Evolutionary conservation across 805 yeast species (phyloP), one percentile per base, ranked within the genome.

Genomic region (Tetrapisispora arboricola): DNA sequence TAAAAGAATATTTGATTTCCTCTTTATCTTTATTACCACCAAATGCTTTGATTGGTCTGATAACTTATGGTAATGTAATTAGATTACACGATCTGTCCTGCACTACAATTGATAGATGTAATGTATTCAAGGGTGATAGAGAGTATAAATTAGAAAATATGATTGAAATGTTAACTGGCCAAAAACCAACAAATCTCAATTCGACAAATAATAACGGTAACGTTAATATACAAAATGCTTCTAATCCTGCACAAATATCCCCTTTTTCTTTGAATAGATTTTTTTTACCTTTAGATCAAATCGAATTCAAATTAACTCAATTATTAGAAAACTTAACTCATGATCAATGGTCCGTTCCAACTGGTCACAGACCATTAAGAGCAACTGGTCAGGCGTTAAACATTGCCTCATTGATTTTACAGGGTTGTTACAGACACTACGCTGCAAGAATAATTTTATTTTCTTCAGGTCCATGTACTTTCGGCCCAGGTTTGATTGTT

Each of bases 391-490:
- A 94, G 22, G 97, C 98, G 5, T 63, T 88, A 52, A 76, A 83
- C 48, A 78, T 92, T 49, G 95, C 96, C 9, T 71, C 87, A 21
- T 74, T 83, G 51, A 60, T 92, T 41, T 72, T 87, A 49, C 95
- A 88, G 58, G 80, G 84, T 29, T 72, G 92, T 22, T 85, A 77
- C 66, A 79, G 87, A 39, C 87, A 84, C 43, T 76, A 79, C 51
- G 95, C 96, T 38, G 87, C 94, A 13, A 78, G 96, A 60, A 72
- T 92, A 51, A 79, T 86, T 70, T 70, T 92, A 44, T 92, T 92
- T 57, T 78, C 95, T 31, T 94, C 90, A 40, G 99, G 98, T 47
- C 94, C 96, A 37, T 80, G 96, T 60, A 92, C 98, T 35, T 78
- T 83, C 57, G 83, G 82, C 35, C 97, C 99, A 11, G 99, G 99